A percentile compares a stretch with the other conserved stretches of the same genome.
These are phyloP conservation scores for Stachybotrys chlorohalonatus DNA, from an alignment of 2,329 filamentous ascomycete genomes.

Conservation along the genomic window DNA sequence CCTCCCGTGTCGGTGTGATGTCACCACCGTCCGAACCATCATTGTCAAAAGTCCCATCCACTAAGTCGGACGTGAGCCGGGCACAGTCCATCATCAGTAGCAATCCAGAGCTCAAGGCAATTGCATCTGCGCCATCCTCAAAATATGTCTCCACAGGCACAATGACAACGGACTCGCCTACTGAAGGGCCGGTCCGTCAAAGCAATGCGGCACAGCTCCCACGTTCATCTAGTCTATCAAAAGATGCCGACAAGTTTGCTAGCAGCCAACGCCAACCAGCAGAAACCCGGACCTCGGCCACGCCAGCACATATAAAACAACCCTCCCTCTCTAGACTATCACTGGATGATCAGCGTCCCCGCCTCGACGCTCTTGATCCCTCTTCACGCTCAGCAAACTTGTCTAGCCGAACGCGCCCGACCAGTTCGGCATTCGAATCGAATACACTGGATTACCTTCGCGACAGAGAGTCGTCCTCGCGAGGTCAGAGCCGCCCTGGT, in stretches of 20 bases:
- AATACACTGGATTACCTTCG: conserved; percentile 70
- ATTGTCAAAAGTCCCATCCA: conserved; percentile 28
- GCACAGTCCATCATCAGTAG: conserved; percentile 56
- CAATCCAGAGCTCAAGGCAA: conserved; percentile 52
- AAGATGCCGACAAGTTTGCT: conserved; percentile 10
- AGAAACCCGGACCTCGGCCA: conserved; percentile 9
- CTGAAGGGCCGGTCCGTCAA: conserved; percentile 28
- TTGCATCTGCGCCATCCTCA: conserved; percentile 34
- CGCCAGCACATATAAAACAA: conserved; percentile 14
- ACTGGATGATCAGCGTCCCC: conserved; percentile 15
- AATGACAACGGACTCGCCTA: conserved; percentile 58
- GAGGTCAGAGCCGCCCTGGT: conserved; percentile 21
- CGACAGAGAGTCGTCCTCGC: conserved; percentile 56
- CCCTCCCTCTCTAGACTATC: conserved; percentile 15
- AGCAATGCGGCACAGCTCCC: conserved; percentile 12
- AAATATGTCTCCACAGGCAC: conserved; percentile 57
- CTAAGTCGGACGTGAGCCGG: conserved; percentile 43
- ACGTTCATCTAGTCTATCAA: conserved; percentile 17
- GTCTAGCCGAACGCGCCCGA: conserved; percentile 54
- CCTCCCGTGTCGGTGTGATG: conserved; percentile 10
- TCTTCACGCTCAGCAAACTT: conserved; percentile 18
- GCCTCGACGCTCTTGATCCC: conserved; percentile 14
- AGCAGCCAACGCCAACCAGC: conserved; percentile 7
- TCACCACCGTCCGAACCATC: conserved; percentile 17
- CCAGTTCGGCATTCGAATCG: conserved; percentile 75